Evolutionary conservation across 805 yeast species (phyloP).

Genomic region (Saccharomycopsis synnaedendra): DNA sequence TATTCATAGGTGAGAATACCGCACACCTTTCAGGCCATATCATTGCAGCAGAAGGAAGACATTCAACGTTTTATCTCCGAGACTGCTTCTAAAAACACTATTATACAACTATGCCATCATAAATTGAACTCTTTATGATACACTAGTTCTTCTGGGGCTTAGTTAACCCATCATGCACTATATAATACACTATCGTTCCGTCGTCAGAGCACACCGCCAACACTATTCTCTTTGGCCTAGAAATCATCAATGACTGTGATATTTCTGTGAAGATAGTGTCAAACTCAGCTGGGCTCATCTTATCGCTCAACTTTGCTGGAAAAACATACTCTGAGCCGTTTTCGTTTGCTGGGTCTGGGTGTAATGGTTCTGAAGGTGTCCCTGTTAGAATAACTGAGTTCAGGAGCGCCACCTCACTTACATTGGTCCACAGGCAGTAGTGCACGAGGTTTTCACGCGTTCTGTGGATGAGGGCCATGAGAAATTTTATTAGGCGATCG

Average conservation of each 20-base stretch:
- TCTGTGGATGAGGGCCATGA: too few species aligned
- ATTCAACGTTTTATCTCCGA: too few species aligned
- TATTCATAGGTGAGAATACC: too few species aligned
- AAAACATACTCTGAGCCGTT: constrained; percentile 1
- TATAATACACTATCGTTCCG: constrained; percentile 62
- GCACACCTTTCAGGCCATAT: too few species aligned
- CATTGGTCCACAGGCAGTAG: constrained; percentile 3
- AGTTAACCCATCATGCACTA: constrained; percentile 52
- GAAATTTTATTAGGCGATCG: not conserved
- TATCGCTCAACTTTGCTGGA: constrained; percentile 1
- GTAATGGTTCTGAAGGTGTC: constrained; percentile 7
- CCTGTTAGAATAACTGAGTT: not conserved
- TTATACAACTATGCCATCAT: not conserved
- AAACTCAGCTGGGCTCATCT: not conserved
- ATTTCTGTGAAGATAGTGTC: not conserved
- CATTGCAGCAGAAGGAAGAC: too few species aligned
- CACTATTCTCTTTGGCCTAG: constrained; percentile 34
- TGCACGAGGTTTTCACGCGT: not conserved
- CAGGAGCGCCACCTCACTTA: not conserved
- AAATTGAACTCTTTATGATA: not conserved
- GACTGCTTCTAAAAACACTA: not conserved
- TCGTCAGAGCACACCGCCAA: constrained; percentile 51
- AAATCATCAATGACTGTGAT: not conserved
- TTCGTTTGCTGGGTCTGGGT: constrained; percentile 1
- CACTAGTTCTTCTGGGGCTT: constrained; percentile 46